Base-by-base conservation (phyloP, 2,329 filamentous ascomycete genomes). In the Pseudocercospora macadamiae region DNA sequence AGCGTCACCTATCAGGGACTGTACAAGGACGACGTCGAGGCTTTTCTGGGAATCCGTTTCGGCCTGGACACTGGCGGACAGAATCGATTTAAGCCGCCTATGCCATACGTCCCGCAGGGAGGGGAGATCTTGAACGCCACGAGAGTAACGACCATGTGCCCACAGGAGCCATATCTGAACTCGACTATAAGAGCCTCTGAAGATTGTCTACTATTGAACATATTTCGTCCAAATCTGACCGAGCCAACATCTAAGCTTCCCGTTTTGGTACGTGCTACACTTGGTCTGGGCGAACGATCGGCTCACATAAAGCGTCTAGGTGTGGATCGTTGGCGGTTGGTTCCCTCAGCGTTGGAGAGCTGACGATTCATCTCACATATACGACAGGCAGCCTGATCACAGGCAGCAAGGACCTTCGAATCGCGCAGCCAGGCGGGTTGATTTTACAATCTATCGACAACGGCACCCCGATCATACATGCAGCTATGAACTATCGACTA, bases 171-270 rank as follows among this genome's bases (percentile, higher is more conserved):
- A 54, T 64, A 7, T 59, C n/a, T n/a, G n/a, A n/a, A n/a, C n/a
- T n/a, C n/a, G n/a, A n/a, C n/a, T n/a, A n/a, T n/a, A n/a, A n/a
- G n/a, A n/a, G n/a, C n/a, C n/a, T 73, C 30, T 57, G 45, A 48
- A 28, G 60, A 70, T 18, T 76, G 73, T 71, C 54, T 73, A 64
- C 48, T 66, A 69, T 28, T 68, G n/a, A 66, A 66, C 48, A 57
- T 68, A n/a, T 55, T 61, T n/a, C 37, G 58, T 5, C 62, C 64
- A 3, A 59, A 56, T 45, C 58, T 54, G 10, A 62, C 63, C 3
- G 23, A 18, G 3, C 21, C 39, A 5, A 68, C 71, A 32, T 63
- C 63, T 12, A 65, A 61, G 10, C 32, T 34, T n/a, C 32, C 32
- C n/a, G 32, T 34, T n/a, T 12, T 34, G 32, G 32, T 34, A 8